phyloP scores from a whole-genome alignment of 2,329 filamentous ascomycete genomes.

The Fusarium sp. region DNA sequence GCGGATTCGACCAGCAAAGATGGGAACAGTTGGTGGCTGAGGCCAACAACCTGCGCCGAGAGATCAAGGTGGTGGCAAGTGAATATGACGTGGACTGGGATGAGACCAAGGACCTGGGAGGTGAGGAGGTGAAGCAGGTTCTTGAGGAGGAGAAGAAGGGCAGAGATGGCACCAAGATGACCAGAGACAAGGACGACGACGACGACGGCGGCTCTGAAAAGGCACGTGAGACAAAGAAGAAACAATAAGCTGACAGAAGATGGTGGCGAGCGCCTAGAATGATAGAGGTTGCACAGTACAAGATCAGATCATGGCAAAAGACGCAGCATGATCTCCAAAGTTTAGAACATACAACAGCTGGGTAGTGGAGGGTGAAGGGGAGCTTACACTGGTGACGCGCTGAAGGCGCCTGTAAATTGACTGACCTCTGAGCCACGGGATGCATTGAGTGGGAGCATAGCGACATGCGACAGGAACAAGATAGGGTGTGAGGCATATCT shows the following conservation, averaged over 20 bases:
- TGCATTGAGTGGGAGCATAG: constrained; percentile 22
- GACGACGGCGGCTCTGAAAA: constrained; percentile 43
- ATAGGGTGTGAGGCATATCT: background rate
- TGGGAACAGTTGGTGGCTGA: constrained; percentile 89
- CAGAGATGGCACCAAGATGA: constrained; percentile 54
- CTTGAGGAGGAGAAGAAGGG: constrained; percentile 68
- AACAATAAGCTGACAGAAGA: constrained; percentile 25
- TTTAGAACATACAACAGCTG: constrained; percentile 15
- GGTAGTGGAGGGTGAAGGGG: constrained; percentile 9
- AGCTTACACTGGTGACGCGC: constrained; percentile 14
- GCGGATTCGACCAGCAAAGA: constrained; percentile 81
- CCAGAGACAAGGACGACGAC: constrained; percentile 57
- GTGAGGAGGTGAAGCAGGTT: constrained; percentile 74
- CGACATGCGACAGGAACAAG: constrained; percentile 25
- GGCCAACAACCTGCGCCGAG: constrained; percentile 81
- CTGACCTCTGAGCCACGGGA: background rate
- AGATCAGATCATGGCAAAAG: constrained; percentile 38
- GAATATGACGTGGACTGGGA: constrained; percentile 96
- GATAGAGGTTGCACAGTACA: constrained; percentile 9
- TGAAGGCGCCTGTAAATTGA: constrained; percentile 10
- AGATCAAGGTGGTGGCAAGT: constrained; percentile 84
- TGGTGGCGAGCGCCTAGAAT: background rate
- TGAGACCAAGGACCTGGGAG: constrained; percentile 80
- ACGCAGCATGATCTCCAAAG: constrained; percentile 5
- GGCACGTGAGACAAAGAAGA: constrained; percentile 44